Evolutionary conservation across 305 asterid genomes (phyloP), one percentile per base, ranked within the genome.

Genomic region (Rubia occidens): DNA sequence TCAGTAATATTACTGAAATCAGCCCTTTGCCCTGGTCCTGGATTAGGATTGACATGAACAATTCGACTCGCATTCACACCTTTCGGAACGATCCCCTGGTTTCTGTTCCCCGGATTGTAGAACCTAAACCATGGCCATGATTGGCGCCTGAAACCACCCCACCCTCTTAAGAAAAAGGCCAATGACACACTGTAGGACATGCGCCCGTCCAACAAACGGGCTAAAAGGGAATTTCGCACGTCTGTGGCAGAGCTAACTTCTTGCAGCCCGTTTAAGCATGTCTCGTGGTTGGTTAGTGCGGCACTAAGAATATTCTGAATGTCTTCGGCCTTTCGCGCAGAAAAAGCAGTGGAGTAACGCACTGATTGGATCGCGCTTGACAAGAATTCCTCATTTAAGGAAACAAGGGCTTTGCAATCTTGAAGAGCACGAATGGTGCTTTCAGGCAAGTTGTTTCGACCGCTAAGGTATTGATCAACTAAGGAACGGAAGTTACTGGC

Each of bases 231-330:
- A 66, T 71, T 45, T 42, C 14, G 14, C 8, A 67, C 39, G 8
- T 17, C 42, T 8, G 68, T 26, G 18, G 69, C 64, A 0, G 68
- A 67, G 26, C 32, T 55, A 2, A 68, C 53, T 60, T 42, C 74
- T 45, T 62, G 63, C 5, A 79, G 76, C 1, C 80, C 78, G 44
- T 73, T 78, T 11, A 71, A 32, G 64, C 83, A 79, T 2, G 80
- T 79, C 53, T 73, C 72, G 8, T 70, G 72, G 68, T 79, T 79
- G 0, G 83, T 79, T 24, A 73, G 49, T 0, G 73, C 71, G 6
- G 83, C 83, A 60, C 83, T 79, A 47, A 79, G 75, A 51, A 66
- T 11, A 3, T 78, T 73, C 59, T 70, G 80, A 18, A 70, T 9
- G 6, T 70, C 59, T 17, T 73, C 76, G 0, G 68, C 67, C 61